Evolutionary conservation across 768 basidiomycete genomes (phyloP).

Genomic region (Pisolithus microcarpus): DNA sequence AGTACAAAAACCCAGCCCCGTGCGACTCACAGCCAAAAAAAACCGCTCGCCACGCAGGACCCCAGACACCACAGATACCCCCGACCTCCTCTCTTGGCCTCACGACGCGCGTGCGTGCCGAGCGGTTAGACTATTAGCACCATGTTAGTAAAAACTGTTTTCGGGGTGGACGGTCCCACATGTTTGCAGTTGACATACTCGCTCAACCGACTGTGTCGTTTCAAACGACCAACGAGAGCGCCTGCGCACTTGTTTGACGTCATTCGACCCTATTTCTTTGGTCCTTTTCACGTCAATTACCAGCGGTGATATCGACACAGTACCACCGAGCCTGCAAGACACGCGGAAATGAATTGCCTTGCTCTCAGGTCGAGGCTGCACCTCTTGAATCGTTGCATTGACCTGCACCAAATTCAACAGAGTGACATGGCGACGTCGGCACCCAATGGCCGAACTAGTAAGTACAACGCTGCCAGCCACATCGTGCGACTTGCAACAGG

Average conservation of each 20-base stretch:
- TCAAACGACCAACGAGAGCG: too few species aligned
- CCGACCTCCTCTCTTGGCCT: too few species aligned
- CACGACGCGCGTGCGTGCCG: too few species aligned
- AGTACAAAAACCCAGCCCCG: conserved; percentile 20
- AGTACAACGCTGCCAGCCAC: too few species aligned
- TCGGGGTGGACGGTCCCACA: too few species aligned
- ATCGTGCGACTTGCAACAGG: background rate
- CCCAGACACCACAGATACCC: conserved; percentile 16
- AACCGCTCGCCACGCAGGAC: conserved; percentile 16
- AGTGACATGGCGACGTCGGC: background rate
- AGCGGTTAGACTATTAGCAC: too few species aligned
- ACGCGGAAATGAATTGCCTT: background rate
- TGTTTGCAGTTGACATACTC: too few species aligned
- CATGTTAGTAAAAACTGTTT: too few species aligned
- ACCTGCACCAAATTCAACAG: background rate
- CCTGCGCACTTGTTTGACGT: background rate
- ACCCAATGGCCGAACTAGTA: background rate
- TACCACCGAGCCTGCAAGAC: too few species aligned
- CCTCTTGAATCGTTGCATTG: background rate
- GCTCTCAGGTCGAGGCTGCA: background rate
- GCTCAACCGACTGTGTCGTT: conserved; percentile 10
- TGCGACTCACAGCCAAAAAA: conserved; percentile 29
- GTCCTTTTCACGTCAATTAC: too few species aligned
- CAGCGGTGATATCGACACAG: too few species aligned
- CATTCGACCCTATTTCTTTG: background rate